phyloP scores from a whole-genome alignment of 2,329 filamentous ascomycete genomes.

The Trichoderma koningiopsis region DNA sequence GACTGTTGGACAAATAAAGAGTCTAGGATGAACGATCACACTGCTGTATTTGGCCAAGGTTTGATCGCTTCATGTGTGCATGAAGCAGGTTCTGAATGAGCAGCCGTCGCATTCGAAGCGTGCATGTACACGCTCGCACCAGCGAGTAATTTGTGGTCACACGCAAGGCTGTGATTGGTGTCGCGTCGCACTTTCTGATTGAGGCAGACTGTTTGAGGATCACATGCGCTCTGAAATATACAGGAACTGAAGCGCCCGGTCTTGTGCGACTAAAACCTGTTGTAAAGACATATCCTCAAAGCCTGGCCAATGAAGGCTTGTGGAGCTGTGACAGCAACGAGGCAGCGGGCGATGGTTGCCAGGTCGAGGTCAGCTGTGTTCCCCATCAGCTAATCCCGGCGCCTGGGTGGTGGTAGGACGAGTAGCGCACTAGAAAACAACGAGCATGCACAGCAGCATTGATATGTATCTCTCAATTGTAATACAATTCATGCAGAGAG shows the following conservation, averaged over 20 bases:
- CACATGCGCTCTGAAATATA: not conserved
- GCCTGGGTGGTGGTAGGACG: not conserved
- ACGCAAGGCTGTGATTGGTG: not conserved
- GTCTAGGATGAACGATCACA: not conserved
- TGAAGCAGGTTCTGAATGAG: slow-evolving; percentile 2
- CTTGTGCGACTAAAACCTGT: not conserved
- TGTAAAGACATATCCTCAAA: not conserved
- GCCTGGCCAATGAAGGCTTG: not conserved
- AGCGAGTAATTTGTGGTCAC: not conserved
- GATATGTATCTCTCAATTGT: not conserved
- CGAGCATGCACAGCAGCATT: slow-evolving; percentile 1
- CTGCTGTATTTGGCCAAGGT: not conserved
- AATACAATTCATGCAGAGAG: not conserved
- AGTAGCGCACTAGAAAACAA: not conserved
- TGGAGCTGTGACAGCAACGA: slow-evolving; percentile 16
- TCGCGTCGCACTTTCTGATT: not conserved
- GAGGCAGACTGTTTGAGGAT: not conserved
- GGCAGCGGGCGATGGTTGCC: not conserved
- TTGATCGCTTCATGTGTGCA: not conserved
- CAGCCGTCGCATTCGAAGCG: not conserved
- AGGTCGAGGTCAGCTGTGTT: slow-evolving; percentile 17
- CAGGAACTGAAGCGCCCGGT: not conserved
- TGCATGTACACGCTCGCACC: not conserved
- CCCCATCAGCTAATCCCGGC: not conserved
- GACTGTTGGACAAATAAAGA: not conserved